A percentile compares a stretch with the other conserved stretches of the same genome.
These are phyloP conservation scores for Magnaporthiopsis incrustans DNA, from an alignment of 2,329 filamentous ascomycete genomes.

Conservation along the genomic window DNA sequence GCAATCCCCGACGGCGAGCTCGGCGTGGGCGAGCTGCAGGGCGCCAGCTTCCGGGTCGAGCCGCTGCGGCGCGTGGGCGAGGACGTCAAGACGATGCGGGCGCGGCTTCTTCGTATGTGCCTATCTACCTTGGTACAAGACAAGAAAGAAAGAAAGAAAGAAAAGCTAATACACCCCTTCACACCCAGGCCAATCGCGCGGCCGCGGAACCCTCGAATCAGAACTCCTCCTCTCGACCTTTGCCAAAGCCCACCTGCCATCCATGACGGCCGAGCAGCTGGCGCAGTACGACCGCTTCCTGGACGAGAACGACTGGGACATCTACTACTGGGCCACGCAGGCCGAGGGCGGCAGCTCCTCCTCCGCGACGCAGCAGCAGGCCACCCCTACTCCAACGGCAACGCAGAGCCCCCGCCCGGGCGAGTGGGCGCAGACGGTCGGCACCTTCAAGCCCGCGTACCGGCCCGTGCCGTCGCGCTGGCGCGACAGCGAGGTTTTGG, in stretches of 20 bases:
- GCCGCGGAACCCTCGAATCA: slow-evolving; percentile 90
- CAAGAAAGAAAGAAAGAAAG: too few species aligned
- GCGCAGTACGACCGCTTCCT: slow-evolving; percentile 84
- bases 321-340: slow-evolving; percentile 99
- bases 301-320: slow-evolving; percentile 99
- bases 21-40: slow-evolving; percentile 78
- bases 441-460: slow-evolving; percentile 90
- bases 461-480: slow-evolving; percentile 81
- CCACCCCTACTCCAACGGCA: neutral
- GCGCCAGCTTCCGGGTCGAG: slow-evolving; percentile 79
- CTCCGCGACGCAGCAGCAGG: slow-evolving; percentile 10
- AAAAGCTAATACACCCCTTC: slow-evolving; percentile 6
- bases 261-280: slow-evolving; percentile 67
- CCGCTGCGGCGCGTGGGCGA: slow-evolving; percentile 81
- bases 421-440: slow-evolving; percentile 95
- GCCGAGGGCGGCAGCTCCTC: slow-evolving; percentile 32
- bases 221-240: slow-evolving; percentile 96
- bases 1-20: slow-evolving; percentile 46
- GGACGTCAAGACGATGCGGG: slow-evolving; percentile 76
- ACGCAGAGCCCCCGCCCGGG: slow-evolving; percentile 39
- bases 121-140: too few species aligned
- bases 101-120: slow-evolving; percentile 61
- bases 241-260: slow-evolving; percentile 66
- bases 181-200: slow-evolving; percentile 82
- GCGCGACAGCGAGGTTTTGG: slow-evolving; percentile 73